Percentiles rank a stretch among this genome's conserved stretches.
phyloP scores from a whole-genome alignment of 805 yeast genomes.

The Deakozyma indianensis region DNA sequence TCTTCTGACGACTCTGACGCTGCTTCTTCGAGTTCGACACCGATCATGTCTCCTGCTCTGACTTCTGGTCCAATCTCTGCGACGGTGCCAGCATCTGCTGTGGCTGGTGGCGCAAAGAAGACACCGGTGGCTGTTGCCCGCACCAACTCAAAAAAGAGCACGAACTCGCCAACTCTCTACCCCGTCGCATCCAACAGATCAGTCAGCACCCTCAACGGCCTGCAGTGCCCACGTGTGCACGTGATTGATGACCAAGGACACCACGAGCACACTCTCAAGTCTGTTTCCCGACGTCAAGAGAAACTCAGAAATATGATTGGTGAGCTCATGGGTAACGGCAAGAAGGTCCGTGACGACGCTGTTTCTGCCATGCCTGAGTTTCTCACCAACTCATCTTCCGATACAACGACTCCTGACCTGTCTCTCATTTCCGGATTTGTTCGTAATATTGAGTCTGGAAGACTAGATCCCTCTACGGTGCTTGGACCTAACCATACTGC shows the following conservation, averaged over 20 bases:
- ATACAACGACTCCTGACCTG: background rate
- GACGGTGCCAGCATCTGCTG: background rate
- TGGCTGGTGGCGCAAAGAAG: background rate
- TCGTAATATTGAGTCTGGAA: conserved; percentile 1
- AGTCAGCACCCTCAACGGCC: background rate
- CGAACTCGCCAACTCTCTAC: background rate
- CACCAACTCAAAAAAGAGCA: background rate
- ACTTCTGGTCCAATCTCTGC: background rate
- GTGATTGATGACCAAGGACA: background rate
- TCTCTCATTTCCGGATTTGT: conserved; percentile 14
- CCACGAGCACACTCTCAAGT: conserved; percentile 1
- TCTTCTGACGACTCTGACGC: background rate
- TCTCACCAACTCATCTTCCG: conserved; percentile 2
- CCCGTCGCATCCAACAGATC: background rate
- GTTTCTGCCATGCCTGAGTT: conserved; percentile 17
- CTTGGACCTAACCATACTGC: background rate
- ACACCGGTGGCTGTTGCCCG: background rate
- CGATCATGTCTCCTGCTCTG: background rate
- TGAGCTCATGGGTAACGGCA: conserved; percentile 38
- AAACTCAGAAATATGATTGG: conserved; percentile 39
- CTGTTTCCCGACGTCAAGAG: background rate
- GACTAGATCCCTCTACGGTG: background rate
- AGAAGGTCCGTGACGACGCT: conserved; percentile 23
- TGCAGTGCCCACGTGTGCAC: conserved; percentile 1
- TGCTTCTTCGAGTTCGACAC: background rate